These are phyloP conservation scores for Arachnopeziza araneosa DNA, from an alignment of 2,329 filamentous ascomycete species.

Conservation along the genomic window DNA sequence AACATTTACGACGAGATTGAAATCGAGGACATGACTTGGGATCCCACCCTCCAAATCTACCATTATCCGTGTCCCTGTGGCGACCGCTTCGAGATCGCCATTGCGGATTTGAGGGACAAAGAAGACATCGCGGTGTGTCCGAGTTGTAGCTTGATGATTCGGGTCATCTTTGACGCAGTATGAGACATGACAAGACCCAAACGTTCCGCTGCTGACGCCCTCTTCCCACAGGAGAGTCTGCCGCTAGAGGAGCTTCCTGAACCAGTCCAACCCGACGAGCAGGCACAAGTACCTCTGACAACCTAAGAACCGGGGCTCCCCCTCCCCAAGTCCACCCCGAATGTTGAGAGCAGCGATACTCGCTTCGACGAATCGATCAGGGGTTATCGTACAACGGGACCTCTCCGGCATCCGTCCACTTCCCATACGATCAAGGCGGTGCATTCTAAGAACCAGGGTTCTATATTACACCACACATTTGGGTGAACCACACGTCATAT, in stretches of 20 bases:
- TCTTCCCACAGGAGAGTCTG: background rate
- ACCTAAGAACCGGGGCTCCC: background rate
- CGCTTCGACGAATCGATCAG: background rate
- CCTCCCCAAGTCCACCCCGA: background rate
- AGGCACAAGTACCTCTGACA: background rate
- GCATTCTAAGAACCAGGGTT: background rate
- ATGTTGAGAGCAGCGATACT: background rate
- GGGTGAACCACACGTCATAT: background rate
- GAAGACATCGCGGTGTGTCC: slow-evolving; percentile 96
- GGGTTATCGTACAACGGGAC: background rate
- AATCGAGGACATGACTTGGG: slow-evolving; percentile 97
- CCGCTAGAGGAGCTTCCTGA: background rate
- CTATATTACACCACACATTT: background rate
- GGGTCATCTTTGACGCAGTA: slow-evolving; percentile 74
- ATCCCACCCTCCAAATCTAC: slow-evolving; percentile 77
- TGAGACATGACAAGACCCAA: background rate
- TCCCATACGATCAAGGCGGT: background rate
- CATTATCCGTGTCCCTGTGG: slow-evolving; percentile 96
- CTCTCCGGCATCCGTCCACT: background rate
- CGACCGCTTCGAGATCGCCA: slow-evolving; percentile 87
- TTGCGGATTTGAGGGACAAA: slow-evolving; percentile 79
- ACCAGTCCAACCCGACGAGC: background rate
- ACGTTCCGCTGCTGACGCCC: background rate
- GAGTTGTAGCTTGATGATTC: slow-evolving; percentile 94
- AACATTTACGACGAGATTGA: slow-evolving; percentile 96